Base-by-base conservation (phyloP, 106 monocot species). In the Triglochin maritima region DNA sequence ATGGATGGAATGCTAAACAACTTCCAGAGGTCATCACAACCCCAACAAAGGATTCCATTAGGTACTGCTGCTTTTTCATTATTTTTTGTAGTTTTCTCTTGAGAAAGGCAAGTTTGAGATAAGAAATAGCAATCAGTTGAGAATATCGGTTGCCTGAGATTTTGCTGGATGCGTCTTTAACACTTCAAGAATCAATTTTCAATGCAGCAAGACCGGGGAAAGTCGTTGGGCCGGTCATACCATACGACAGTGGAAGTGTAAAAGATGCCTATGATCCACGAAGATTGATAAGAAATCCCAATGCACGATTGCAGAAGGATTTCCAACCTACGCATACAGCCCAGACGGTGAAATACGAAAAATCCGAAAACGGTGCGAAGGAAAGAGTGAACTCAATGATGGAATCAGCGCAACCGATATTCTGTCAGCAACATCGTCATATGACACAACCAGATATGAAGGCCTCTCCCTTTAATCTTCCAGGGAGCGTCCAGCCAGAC, bases 191-290 rank as follows among this genome's bases (percentile, higher is more conserved):
- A 29, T 29, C 29, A 29, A 56, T 17, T 62, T 44, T 50, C n/a
- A 41, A 62, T 67, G 51, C 84, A 85, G 90, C 87, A 54, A 85
- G 76, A 61, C 85, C 81, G 4, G 90, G 90, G 49, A 94, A 87
- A 75, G 79, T 77, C 43, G 76, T 85, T n/a, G 89, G 87, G 5
- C 82, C 89, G 16, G 85, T 85, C 8, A 65, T 85, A 57, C 78
- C 87, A 4, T 83, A 74, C 51, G 90, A 95, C 47, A 83, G 78
- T 59, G 69, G 75, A 12, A 66, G 62, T 47, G 14, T 77, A 2
- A 74, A 80, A 57, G 86, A 86, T 62, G 57, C 72, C 6, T 85
- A 87, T 63, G 87, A 85, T 63, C 81, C 82, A 8, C 79, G 85
- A 64, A 75, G 85, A 75, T 52, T 83, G 50, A 75, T 87, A 15